Conservation (phyloP, 441 rosid species). For the Eruca vesicaria region DNA sequence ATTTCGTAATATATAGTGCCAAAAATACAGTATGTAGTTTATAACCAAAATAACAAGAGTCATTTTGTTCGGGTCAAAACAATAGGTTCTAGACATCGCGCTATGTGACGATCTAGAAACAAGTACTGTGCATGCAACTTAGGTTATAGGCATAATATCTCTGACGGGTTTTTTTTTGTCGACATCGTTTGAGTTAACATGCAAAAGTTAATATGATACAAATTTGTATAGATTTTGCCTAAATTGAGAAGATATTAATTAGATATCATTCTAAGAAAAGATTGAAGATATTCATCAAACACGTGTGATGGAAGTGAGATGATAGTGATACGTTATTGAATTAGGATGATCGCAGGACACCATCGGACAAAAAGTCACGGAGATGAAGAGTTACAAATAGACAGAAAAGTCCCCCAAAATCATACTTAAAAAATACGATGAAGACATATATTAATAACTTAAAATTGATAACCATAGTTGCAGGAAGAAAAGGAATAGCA, state of each 20-base stretch:
- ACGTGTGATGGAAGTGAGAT: constrained; percentile 12
- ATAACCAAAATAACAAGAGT: neutral
- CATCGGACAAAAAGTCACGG: neutral
- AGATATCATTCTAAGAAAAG: neutral
- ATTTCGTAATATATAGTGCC: neutral
- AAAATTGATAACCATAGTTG: neutral
- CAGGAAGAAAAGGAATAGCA: neutral
- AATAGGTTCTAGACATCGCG: neutral
- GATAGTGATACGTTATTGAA: constrained; percentile 28
- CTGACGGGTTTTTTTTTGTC: neutral
- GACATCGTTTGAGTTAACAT: neutral
- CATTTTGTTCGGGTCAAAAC: neutral
- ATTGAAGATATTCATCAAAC: constrained; percentile 2
- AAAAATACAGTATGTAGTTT: neutral
- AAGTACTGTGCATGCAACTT: neutral
- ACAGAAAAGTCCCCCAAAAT: neutral
- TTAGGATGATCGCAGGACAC: constrained; percentile 3
- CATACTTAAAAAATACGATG: neutral
- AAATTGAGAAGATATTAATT: neutral
- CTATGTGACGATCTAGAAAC: neutral
- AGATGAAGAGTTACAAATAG: neutral
- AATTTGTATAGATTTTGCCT: neutral
- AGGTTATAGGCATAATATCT: neutral
- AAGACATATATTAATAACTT: neutral
- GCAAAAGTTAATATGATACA: neutral